Percentiles rank a stretch among this genome's conserved stretches.
Conservation (phyloP, 495 filamentous ascomycete genomes). For the Xylaria venustula region DNA sequence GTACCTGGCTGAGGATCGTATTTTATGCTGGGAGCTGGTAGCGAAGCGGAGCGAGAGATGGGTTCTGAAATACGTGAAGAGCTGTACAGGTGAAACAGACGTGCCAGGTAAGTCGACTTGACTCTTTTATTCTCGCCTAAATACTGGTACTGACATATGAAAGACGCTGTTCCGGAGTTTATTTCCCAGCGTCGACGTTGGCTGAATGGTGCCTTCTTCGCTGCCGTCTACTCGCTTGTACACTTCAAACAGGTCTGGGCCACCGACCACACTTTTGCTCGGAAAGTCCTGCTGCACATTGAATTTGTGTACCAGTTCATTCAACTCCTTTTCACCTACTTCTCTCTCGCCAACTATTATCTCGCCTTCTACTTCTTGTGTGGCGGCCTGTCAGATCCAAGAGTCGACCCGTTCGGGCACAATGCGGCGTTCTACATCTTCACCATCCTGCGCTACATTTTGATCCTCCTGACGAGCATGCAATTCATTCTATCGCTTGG, state of each 20-base stretch:
- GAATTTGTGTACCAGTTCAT: constrained; percentile 96
- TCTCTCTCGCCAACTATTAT: constrained; percentile 98
- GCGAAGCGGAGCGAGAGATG: constrained; percentile 93
- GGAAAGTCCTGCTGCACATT: constrained; percentile 90
- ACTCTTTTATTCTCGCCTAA: neutral
- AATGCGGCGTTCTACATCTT: constrained; percentile 84
- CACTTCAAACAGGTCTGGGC: constrained; percentile 92
- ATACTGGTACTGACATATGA: constrained; percentile 14
- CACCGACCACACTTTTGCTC: constrained; percentile 85
- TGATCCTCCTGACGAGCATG: constrained; percentile 81
- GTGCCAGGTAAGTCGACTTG: constrained; percentile 70
- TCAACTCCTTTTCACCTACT: constrained; percentile 90
- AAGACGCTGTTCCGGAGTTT: constrained; percentile 82
- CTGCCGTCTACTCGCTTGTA: constrained; percentile 93
- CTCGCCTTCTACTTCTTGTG: constrained; percentile 98
- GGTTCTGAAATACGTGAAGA: constrained; percentile 97
- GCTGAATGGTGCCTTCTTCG: constrained; percentile 99
- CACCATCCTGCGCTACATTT: constrained; percentile 76
- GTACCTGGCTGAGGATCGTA: constrained; percentile 98
- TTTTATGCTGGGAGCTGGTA: constrained; percentile 98
- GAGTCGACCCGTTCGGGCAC: constrained; percentile 86
- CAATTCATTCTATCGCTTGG: constrained; percentile 99
- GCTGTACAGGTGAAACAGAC: constrained; percentile 93
- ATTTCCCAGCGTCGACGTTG: constrained; percentile 93
- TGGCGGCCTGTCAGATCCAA: constrained; percentile 80